Base-by-base conservation (phyloP, 148 eudicot species). In the Cornus controversa region DNA sequence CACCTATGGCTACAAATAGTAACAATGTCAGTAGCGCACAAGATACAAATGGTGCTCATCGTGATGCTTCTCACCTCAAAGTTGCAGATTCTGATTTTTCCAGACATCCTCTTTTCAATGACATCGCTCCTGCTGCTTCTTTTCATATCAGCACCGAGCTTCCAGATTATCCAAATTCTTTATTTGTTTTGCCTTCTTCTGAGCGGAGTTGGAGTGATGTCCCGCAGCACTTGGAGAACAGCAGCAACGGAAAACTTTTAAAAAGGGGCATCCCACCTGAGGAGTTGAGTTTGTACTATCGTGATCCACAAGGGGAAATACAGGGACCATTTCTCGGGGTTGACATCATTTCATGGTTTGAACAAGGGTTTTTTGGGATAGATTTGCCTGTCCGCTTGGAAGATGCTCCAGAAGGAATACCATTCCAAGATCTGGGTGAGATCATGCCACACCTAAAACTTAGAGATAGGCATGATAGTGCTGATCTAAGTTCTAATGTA, bases 301-400 rank as follows among this genome's bases (percentile, higher is more conserved):
- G 80, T 69, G 99, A 96, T 85, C 99, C 99, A 71, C 99, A 96
- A 86, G 98, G 98, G 72, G 93, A 91, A 73, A 85, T 91, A 20
- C 99, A 96, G 82, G 99, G 99, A 45, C 99, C 99, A 45, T 95
- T 96, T 87, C 98, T 93, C 67, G 99, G 99, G 26, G 93, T 80
- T 73, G 99, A 96, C 82, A 88, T 96, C 76, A 92, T 96, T 71
- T 91, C 96, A 37, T 96, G 99, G 99, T 96, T 90, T 80, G 96
- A 93, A 45, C 99, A 93, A 87, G 99, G 99, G 27, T 96, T 91
- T 89, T 96, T 96, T 73, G 98, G 94, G 66, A 76, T 84, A 16
- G 93, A 96, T 62, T 87, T 96, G 71, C 97, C 88, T 9, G 99
- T 96, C 25, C 92, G 93, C 54, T 71, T 85, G 78, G 94, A 73